Conservation (phyloP, 2,329 filamentous ascomycete genomes). For the Trichoderma citrinoviride region DNA sequence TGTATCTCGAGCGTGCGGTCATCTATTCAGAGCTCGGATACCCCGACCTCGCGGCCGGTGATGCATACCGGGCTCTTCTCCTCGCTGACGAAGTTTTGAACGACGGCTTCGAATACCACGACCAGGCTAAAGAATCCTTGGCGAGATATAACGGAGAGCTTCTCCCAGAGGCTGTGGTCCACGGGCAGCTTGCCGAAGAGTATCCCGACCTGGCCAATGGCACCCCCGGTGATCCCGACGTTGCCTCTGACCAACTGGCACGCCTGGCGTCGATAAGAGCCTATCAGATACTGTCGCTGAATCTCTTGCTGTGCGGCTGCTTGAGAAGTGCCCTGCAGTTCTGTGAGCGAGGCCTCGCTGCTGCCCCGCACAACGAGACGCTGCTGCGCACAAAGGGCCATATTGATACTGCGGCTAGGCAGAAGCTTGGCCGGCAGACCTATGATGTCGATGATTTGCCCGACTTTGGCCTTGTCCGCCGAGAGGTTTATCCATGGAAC, state of each 20-base stretch:
- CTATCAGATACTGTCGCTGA: constrained; percentile 57
- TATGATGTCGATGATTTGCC: constrained; percentile 58
- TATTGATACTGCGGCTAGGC: constrained; percentile 53
- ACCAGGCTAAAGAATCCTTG: constrained; percentile 58
- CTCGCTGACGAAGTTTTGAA: constrained; percentile 77
- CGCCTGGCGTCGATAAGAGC: constrained; percentile 53
- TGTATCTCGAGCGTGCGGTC: constrained; percentile 67
- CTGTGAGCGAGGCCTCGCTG: constrained; percentile 57
- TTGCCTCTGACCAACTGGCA: constrained; percentile 43
- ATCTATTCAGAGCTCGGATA: constrained; percentile 75
- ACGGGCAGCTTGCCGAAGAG: constrained; percentile 42
- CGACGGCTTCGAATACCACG: constrained; percentile 79
- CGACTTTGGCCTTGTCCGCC: constrained; percentile 66
- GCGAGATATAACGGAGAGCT: constrained; percentile 34
- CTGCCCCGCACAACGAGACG: constrained; percentile 54
- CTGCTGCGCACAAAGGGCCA: constrained; percentile 53
- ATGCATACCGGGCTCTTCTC: constrained; percentile 87
- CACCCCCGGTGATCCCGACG: constrained; percentile 35
- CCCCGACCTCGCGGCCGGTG: constrained; percentile 83
- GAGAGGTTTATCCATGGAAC: constrained; percentile 71
- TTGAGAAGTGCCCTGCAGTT: constrained; percentile 66
- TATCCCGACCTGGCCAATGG: constrained; percentile 35
- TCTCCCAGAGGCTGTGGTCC: constrained; percentile 46
- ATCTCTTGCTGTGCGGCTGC: constrained; percentile 63
- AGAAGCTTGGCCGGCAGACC: constrained; percentile 45